Evolutionary conservation across 75 land plant genomes (phyloP).

Genomic region (Pseudotsuga menziesii): DNA sequence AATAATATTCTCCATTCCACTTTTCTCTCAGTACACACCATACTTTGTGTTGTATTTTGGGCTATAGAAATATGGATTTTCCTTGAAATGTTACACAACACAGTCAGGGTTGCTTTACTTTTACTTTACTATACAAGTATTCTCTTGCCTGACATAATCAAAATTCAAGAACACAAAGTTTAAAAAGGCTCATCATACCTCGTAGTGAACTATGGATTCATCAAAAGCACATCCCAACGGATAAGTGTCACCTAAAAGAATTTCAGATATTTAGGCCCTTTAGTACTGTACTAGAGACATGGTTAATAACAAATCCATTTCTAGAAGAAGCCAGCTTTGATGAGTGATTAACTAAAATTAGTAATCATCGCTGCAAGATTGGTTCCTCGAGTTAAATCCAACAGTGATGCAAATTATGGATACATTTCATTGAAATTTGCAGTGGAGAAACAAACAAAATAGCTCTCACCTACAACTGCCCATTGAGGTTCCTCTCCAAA

Average conservation of each 20-base stretch:
- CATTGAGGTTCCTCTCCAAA: conserved; percentile 89
- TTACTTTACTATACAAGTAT: no score
- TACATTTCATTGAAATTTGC: not conserved
- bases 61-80: conserved; percentile 55
- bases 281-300: no score
- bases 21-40: conserved; percentile 64
- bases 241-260: conserved; percentile 61
- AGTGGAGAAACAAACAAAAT: no score
- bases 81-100: conserved; percentile 43
- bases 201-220: conserved; percentile 63
- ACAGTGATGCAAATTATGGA: not conserved
- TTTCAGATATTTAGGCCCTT: no score
- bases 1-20: conserved; percentile 72
- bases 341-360: no score
- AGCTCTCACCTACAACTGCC: conserved; percentile 82
- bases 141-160: no score
- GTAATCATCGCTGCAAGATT: no score
- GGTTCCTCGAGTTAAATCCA: no score
- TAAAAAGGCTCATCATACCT: conserved; percentile 24
- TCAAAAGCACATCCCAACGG: conserved; percentile 92
- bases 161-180: no score
- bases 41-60: conserved; percentile 54
- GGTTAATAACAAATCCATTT: no score
- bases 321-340: no score
- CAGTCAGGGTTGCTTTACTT: no score